Evolutionary conservation across 495 filamentous ascomycete genomes (phyloP), one percentile per base, ranked within the genome.

Genomic region (Xylaria telfairii): DNA sequence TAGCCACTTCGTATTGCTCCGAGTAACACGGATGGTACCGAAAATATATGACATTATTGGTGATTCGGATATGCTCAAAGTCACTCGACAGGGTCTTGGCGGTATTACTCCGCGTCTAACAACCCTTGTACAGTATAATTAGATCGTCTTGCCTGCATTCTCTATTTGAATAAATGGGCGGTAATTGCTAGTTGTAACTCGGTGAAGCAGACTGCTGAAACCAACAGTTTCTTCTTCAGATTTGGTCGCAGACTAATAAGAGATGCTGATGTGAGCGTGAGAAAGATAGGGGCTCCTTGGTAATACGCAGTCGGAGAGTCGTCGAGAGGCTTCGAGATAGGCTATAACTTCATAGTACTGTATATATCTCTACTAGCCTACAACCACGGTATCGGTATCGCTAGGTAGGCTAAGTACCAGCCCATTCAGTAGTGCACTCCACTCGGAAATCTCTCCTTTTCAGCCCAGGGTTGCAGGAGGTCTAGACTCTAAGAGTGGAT

Each of bases 401-500:
- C 4, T 37, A 37, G 34, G 8, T 8, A 4, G 26, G 4, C 13
- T 30, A 64, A 24, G 24, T 30, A 24, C 41, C 46, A 53, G 47
- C 64, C n/a, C n/a, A 54, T 28, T 66, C 64, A 21, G 24, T 53
- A 54, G 59, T 41, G 47, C 32, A 39, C 67, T 68, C 67, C 56
- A 68, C 67, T 60, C 51, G 67, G 56, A 39, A 68, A 56, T 13
- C 42, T 70, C 49, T 70, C 37, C 49, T 65, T 65, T 64, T 57
- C 49, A 59, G 68, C 68, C 68, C 65, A 70, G 61, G 39, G 34
- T 49, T 32, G 68, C 49, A 44, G 59, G 46, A 51, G 63, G 68
- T 70, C 68, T 70, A 70, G 68, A 70, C 68, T 70, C 51, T 59
- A 17, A 15, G 37, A 56, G 61, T 70, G 68, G 68, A 44, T 56